Evolutionary conservation across 2,329 filamentous ascomycete genomes (phyloP).

Genomic region (Didymella arachidicola): DNA sequence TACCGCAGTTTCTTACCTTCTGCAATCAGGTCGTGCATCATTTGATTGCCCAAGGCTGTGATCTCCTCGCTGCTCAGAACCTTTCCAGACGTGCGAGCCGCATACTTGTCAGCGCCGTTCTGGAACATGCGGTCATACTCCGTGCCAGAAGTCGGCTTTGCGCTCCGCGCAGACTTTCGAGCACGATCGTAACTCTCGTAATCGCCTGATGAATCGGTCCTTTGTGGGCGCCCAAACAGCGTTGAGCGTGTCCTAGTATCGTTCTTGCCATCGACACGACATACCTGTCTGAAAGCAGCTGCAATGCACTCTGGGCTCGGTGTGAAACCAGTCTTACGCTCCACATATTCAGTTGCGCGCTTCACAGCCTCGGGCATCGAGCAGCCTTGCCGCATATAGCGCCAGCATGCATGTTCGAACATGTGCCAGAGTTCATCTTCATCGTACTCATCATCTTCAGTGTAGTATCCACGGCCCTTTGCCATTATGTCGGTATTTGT

Average conservation of each 20-base stretch:
- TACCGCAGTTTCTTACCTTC: background rate
- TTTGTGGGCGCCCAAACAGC: background rate
- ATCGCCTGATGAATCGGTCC: background rate
- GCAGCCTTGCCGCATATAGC: background rate
- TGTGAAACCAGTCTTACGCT: background rate
- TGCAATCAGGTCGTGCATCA: background rate
- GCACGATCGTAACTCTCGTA: background rate
- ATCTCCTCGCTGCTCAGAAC: background rate
- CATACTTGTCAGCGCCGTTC: background rate
- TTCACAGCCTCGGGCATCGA: background rate
- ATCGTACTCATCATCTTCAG: background rate
- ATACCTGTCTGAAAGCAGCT: background rate
- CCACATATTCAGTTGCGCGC: background rate
- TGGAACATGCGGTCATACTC: constrained; percentile 7
- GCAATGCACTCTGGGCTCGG: background rate
- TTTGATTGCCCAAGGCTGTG: background rate
- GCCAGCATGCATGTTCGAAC: background rate
- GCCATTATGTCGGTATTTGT: background rate
- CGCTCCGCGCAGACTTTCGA: background rate
- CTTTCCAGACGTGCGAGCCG: background rate
- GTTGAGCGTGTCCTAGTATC: background rate
- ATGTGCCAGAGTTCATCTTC: background rate
- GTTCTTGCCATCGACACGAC: background rate
- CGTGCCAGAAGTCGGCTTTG: background rate
- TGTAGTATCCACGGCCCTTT: too few species aligned